Base-by-base conservation (phyloP, 169 alveolate genomes). In the Eimeria praecox region DNA sequence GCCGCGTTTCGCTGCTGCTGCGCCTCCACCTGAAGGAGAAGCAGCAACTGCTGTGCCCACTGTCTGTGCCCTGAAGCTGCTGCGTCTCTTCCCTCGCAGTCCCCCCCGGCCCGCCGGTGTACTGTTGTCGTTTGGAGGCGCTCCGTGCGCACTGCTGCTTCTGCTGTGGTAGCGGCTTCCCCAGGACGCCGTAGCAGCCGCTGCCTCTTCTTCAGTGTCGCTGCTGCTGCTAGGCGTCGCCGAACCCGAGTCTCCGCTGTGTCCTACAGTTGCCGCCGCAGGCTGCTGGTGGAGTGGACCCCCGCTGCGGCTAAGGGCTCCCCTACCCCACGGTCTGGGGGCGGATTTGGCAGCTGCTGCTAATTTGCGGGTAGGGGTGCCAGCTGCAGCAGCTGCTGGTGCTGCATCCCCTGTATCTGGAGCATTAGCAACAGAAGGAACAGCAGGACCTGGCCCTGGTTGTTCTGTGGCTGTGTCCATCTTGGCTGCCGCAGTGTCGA, bases 241-340 rank as follows among this genome's bases (percentile, higher is more conserved):
- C 71, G 91, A 83, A 1, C 66, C 91, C 77, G 91, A 49, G 77
- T 83, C 75, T 10, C 73, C 91, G 24, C 77, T 83, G 40, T 38
- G 71, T 24, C 91, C 91, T 9, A 16, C 91, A 3, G 73, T 83
- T 33, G 75, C 77, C 30, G 91, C 91, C 1, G 91, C 91, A 49
- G 91, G 91, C 77, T 83, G 91, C n/a, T 49, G 77, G 40, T 49
- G 91, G 54, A 83, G 54, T 14, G 91, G 91, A 22, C 75, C 91
- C 77, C 91, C 91, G 77, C 91, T 83, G 91, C 91, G 91, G 54
- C 91, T 83, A n/a, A 83, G 91, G 91, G 91, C 91, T 59, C 91
- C 91, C 69, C 91, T 75, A 33, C 91, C 75, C 91, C 91, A 83
- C 49, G 91, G 91, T 54, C 77, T 49, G 24, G 91, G 91, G 54